phyloP scores from a whole-genome alignment of 2,329 filamentous ascomycete species.

The Chaetomium sp. region DNA sequence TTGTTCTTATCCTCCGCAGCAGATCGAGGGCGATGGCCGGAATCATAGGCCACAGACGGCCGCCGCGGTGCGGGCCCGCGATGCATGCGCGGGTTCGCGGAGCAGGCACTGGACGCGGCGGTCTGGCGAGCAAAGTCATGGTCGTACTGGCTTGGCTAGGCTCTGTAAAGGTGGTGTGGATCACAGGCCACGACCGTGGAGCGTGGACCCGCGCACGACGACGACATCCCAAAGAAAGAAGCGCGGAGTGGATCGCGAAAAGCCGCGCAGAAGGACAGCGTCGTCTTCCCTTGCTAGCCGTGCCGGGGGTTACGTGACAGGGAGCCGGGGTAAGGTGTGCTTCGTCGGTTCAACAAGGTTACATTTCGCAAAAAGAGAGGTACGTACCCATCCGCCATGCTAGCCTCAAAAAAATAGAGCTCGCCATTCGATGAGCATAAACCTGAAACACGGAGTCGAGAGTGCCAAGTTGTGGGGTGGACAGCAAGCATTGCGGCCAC shows the following conservation, averaged over 20 bases:
- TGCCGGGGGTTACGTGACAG: too few relatives aligned
- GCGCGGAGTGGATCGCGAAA: constrained; percentile 1
- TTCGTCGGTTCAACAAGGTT: not conserved
- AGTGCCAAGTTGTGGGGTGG: constrained; percentile 11
- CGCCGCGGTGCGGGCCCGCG: constrained; percentile 21
- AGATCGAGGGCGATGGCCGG: constrained; percentile 10
- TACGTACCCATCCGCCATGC: not conserved
- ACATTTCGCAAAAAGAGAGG: not conserved
- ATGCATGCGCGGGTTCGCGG: constrained; percentile 21
- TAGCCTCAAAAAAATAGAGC: constrained; percentile 8
- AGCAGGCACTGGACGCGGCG: constrained; percentile 17
- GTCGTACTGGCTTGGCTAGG: not conserved
- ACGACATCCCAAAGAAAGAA: not conserved
- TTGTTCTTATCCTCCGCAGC: constrained; percentile 27
- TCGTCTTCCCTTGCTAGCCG: too few relatives aligned
- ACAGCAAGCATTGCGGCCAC: constrained; percentile 14
- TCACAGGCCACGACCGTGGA: not conserved
- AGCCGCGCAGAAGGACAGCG: not conserved
- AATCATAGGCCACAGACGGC: constrained; percentile 24
- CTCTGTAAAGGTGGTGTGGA: constrained; percentile 2
- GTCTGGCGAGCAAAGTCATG: constrained; percentile 10
- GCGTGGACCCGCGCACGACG: constrained; percentile 9
- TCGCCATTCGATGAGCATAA: constrained; percentile 23
- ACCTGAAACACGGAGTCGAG: constrained; percentile 28
- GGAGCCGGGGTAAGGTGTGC: too few relatives aligned